phyloP scores from a whole-genome alignment of 2,329 filamentous ascomycete genomes.

The Hypoxylon sp. region DNA sequence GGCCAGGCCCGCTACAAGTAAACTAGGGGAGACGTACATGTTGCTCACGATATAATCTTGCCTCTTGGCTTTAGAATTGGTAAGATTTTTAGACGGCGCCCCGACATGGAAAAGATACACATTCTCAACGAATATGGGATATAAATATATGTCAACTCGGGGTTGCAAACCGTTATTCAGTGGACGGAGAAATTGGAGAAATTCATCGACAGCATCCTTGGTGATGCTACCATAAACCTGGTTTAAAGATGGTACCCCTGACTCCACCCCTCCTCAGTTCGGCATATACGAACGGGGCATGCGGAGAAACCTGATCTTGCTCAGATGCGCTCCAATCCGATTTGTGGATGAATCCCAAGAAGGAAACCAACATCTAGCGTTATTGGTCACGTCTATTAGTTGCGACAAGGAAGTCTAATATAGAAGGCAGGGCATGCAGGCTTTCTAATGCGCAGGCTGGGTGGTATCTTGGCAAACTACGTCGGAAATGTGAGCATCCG shows the following conservation, averaged over 20 bases:
- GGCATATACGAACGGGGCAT: conserved; percentile 26
- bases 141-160: neutral
- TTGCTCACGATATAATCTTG: neutral
- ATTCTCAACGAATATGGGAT: neutral
- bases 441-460: neutral
- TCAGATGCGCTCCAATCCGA: conserved; percentile 39
- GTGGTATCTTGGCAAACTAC: conserved; percentile 2
- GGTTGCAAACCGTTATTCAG: neutral
- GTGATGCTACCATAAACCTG: conserved; percentile 33
- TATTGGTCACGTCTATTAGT: neutral
- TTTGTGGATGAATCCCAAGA: conserved; percentile 11
- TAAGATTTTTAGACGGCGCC: neutral
- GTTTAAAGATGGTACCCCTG: conserved; percentile 5
- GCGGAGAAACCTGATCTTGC: conserved; percentile 39
- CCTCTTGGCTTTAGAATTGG: neutral
- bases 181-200: conserved; percentile 33
- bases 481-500: neutral
- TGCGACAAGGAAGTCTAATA: neutral
- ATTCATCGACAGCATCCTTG: conserved; percentile 10
- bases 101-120: neutral
- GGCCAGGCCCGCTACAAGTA: conserved; percentile 31
- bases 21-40: conserved; percentile 16
- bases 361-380: conserved; percentile 15
- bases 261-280: conserved; percentile 16
- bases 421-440: neutral